These are phyloP conservation scores for Aspergillus baeticus DNA, from an alignment of 495 filamentous ascomycete genomes.

Conservation along the genomic window DNA sequence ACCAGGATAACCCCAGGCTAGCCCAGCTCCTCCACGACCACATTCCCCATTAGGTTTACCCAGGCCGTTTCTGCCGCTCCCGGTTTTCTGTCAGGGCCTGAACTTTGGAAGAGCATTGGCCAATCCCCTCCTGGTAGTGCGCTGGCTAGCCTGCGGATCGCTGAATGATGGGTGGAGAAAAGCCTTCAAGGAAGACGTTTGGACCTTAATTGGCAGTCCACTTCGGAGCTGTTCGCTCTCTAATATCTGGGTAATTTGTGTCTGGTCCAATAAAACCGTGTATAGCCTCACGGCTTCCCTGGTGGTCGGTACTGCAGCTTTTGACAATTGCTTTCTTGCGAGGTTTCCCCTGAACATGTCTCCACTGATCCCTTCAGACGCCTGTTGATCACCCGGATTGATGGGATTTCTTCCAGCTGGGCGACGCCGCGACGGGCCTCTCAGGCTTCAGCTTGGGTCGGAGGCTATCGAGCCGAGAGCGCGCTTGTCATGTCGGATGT, in stretches of 20 bases:
- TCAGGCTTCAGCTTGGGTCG: not conserved
- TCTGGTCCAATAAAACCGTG: slow-evolving; percentile 1
- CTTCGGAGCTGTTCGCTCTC: slow-evolving; percentile 13
- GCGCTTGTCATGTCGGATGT: not conserved
- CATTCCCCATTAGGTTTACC: slow-evolving; percentile 17
- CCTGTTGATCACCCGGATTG: slow-evolving; percentile 6
- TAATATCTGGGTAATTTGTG: slow-evolving; percentile 1
- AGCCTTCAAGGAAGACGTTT: not conserved
- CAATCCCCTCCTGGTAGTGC: slow-evolving; percentile 14
- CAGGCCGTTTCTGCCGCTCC: slow-evolving; percentile 28
- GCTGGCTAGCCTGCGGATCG: slow-evolving; percentile 15
- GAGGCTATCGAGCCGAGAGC: not conserved
- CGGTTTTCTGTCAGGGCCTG: slow-evolving; percentile 30
- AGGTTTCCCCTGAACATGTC: slow-evolving; percentile 12
- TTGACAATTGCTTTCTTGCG: slow-evolving; percentile 9
- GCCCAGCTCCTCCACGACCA: slow-evolving; percentile 5
- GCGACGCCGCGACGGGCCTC: not conserved
- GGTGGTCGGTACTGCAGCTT: not conserved
- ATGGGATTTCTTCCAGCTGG: slow-evolving; percentile 1
- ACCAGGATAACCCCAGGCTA: slow-evolving; percentile 5
- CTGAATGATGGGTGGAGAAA: slow-evolving; percentile 2
- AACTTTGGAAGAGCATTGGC: slow-evolving; percentile 24
- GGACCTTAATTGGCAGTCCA: slow-evolving; percentile 4
- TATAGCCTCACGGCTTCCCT: not conserved
- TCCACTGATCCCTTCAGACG: slow-evolving; percentile 3